Percentiles rank a stretch among this genome's conserved stretches.
Conservation (phyloP, 225 moss, liverwort and hornwort species). For the Pseudoscleropodium purum region DNA sequence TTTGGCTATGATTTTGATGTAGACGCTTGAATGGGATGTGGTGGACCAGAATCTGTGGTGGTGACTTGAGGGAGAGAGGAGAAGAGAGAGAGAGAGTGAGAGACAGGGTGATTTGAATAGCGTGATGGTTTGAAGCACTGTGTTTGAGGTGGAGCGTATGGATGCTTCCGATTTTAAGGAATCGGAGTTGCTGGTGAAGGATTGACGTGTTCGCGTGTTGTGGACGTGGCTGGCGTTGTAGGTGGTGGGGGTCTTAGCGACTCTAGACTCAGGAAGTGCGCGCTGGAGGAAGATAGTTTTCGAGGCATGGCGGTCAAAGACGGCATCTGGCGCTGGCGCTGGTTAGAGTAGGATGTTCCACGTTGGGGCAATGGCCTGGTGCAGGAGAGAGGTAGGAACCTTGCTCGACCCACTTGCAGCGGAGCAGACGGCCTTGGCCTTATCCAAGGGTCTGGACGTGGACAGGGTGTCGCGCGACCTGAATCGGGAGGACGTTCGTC, state of each 20-base stretch:
- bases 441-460: slow-evolving; percentile 9
- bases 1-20: neutral
- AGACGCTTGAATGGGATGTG: neutral
- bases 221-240: neutral
- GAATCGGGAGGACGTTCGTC: neutral
- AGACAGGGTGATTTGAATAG: neutral
- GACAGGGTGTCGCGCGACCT: neutral
- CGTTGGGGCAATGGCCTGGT: slow-evolving; percentile 19
- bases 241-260: neutral
- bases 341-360: neutral
- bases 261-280: neutral
- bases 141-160: neutral
- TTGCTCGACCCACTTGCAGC: slow-evolving; percentile 13
- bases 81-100: neutral
- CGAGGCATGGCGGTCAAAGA: neutral
- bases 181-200: neutral
- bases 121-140: neutral
- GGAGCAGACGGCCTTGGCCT: slow-evolving; percentile 14
- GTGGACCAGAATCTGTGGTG: neutral
- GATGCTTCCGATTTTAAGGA: neutral
- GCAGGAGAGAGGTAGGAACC: slow-evolving; percentile 11
- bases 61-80: neutral
- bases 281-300: neutral
- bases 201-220: neutral
- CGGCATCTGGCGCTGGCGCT: neutral